These are phyloP conservation scores for Trichoderma erinaceum DNA, from an alignment of 495 filamentous ascomycete genomes.

Conservation along the genomic window DNA sequence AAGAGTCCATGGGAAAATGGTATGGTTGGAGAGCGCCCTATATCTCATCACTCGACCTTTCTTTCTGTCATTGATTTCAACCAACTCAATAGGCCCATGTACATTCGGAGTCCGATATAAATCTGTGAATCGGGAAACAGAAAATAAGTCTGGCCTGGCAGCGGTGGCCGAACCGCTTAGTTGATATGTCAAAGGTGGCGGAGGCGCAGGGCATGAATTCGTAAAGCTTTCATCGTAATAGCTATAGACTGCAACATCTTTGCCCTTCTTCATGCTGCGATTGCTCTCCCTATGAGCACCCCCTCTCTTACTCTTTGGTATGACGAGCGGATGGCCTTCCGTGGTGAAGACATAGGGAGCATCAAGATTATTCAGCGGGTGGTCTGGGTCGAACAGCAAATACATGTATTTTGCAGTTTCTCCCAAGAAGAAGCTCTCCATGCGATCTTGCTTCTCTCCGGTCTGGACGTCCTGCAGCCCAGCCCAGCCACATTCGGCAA, in stretches of 20 bases:
- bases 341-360: slow-evolving; percentile 89
- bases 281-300: not conserved
- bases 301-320: slow-evolving; percentile 48
- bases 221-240: slow-evolving; percentile 35
- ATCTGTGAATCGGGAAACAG: slow-evolving; percentile 79
- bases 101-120: slow-evolving; percentile 66
- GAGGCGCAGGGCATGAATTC: slow-evolving; percentile 58
- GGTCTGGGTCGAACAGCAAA: slow-evolving; percentile 74
- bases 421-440: slow-evolving; percentile 98
- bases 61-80: slow-evolving; percentile 19
- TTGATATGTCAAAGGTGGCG: slow-evolving; percentile 38
- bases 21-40: slow-evolving; percentile 61
- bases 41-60: slow-evolving; percentile 35
- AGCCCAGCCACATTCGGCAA: slow-evolving; percentile 91
- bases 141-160: slow-evolving; percentile 80
- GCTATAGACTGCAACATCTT: slow-evolving; percentile 22
- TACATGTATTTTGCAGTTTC: slow-evolving; percentile 96
- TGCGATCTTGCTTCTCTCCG: slow-evolving; percentile 85
- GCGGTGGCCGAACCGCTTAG: slow-evolving; percentile 74
- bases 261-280: slow-evolving; percentile 18
- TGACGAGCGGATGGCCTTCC: slow-evolving; percentile 87
- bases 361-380: slow-evolving; percentile 83
- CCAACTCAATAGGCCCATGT: slow-evolving; percentile 33
- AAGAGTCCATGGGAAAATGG: slow-evolving; percentile 89
- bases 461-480: slow-evolving; percentile 88